phyloP scores from a whole-genome alignment of 148 eudicot species.

The Heliosperma pusillum region DNA sequence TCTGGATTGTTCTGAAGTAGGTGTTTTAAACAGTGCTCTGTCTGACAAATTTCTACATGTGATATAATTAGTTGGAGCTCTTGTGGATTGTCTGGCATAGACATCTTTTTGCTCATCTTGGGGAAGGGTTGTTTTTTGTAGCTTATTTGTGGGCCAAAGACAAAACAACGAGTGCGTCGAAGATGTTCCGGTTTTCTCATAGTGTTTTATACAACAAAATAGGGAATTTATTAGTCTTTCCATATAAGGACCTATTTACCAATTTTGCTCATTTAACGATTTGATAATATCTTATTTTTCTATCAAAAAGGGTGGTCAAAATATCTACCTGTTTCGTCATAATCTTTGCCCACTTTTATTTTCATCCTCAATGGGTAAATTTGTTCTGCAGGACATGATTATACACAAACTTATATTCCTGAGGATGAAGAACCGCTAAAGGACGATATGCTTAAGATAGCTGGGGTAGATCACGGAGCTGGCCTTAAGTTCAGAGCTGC shows the following conservation, averaged over 20 bases:
- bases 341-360: background rate
- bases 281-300: background rate
- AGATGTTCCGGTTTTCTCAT: background rate
- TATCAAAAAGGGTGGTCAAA: background rate
- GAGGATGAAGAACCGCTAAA: conserved; percentile 45
- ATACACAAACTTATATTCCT: conserved; percentile 56
- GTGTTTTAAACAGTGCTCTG: background rate
- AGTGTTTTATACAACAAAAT: background rate
- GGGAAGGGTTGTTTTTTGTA: background rate
- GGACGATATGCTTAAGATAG: conserved; percentile 39
- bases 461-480: conserved; percentile 43
- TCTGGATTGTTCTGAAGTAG: background rate
- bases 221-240: background rate
- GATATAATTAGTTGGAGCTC: background rate
- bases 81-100: background rate
- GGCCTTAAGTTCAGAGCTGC: conserved; percentile 76
- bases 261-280: background rate
- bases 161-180: background rate
- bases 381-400: conserved; percentile 51
- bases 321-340: background rate
- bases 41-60: background rate
- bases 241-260: background rate
- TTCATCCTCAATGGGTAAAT: conserved; percentile 7
- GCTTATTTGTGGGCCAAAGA: background rate
- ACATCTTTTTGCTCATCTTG: background rate